Evolutionary conservation across 1,284 basidiomycete species (phyloP), one percentile per base, ranked within the genome.

Genomic region (Leccinum griseonigrum): DNA sequence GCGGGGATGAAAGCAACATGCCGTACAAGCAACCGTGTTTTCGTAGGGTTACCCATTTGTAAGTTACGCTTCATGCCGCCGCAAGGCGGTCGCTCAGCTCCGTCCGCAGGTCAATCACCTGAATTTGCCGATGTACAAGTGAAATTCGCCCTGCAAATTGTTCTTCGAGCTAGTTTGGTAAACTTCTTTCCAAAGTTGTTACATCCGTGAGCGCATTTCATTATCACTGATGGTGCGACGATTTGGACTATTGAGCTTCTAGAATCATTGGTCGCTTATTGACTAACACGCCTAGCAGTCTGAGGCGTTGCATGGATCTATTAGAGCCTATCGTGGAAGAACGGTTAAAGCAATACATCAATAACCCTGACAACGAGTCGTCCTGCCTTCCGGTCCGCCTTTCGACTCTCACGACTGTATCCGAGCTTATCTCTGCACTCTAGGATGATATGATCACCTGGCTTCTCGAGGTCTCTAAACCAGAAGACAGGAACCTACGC

Each of bases 1-100:
- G 65, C 69, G 61, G 68, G 71, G 52, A 68, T 71, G 68, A 69
- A 71, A 55, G 68, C 75, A 48, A 73, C 77, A 59, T 76, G 75
- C 64, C 76, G 78, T 65, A 69, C 70, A 59, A 77, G 72, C 57
- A 82, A 77, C 60, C 78, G 81, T 34, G 62, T 78, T 38, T 82
- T 82, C 59, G 78, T 83, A n/a, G 80, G 81, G 7, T 56, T 74
- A 11, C 75, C 77, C 8, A 53, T 78, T 34, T 81, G 81, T 81
- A 66, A 62, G 72, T 71, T 57, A 46, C 54, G 9, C 58, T 54
- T 64, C 38, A 28, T 55, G 18, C 53, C 54, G 36, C 46, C 55
- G 38, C 62, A 58, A 59, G 54, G 56, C 56, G 53, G 31, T 29
- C 48, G 48, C 52, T 69, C 57, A 63, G 48, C 34, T 59, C 59